Conservation (phyloP, 2,329 filamentous ascomycete species). For the Monosporascus sp. region DNA sequence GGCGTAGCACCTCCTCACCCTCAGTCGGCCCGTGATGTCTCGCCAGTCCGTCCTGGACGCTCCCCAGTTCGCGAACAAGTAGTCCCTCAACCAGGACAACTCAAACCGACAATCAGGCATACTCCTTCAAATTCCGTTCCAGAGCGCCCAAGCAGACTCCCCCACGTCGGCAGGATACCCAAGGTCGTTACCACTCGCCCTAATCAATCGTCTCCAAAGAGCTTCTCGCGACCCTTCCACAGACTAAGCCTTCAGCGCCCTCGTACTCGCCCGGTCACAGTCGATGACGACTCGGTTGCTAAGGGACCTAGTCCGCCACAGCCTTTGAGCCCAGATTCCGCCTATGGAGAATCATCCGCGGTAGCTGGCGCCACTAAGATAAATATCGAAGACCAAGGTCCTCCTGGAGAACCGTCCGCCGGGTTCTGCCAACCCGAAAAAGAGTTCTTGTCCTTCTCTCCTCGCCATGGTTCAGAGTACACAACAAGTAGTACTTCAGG, state of each 20-base stretch:
- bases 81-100: background rate
- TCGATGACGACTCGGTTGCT: constrained; percentile 38
- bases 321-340: constrained; percentile 34
- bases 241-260: constrained; percentile 42
- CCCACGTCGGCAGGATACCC: constrained; percentile 81
- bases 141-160: constrained; percentile 57
- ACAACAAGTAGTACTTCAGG: constrained; percentile 55
- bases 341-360: constrained; percentile 30
- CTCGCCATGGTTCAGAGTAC: constrained; percentile 65
- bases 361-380: constrained; percentile 26
- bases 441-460: constrained; percentile 72
- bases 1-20: background rate
- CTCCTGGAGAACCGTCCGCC: constrained; percentile 23
- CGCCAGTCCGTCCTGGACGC: background rate
- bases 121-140: constrained; percentile 3
- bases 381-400: constrained; percentile 25
- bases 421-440: constrained; percentile 26
- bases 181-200: constrained; percentile 67
- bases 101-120: background rate
- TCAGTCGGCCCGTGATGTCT: background rate
- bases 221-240: constrained; percentile 81
- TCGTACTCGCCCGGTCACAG: constrained; percentile 18
- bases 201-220: constrained; percentile 65
- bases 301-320: constrained; percentile 42
- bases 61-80: background rate